These are phyloP conservation scores for Daldinia eschscholtzii DNA, from an alignment of 2,329 filamentous ascomycete species.

Conservation along the genomic window DNA sequence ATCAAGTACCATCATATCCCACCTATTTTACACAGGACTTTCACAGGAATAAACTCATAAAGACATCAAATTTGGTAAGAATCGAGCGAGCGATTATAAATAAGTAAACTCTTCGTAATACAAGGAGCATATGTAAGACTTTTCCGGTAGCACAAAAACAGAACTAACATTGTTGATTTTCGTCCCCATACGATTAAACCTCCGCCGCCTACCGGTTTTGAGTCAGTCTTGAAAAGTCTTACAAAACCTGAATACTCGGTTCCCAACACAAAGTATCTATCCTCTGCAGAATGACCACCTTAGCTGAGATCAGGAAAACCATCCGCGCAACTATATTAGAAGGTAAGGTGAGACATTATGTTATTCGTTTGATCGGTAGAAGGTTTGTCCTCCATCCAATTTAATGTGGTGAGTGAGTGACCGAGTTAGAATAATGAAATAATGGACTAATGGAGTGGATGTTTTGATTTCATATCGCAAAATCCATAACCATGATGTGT, in stretches of 20 bases:
- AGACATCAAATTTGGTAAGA: slow-evolving; percentile 31
- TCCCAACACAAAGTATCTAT: slow-evolving; percentile 51
- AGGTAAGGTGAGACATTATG: slow-evolving; percentile 44
- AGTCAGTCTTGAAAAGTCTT: slow-evolving; percentile 40
- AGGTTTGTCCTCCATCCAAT: slow-evolving; percentile 44
- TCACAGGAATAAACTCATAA: not conserved
- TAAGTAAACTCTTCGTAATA: slow-evolving; percentile 48
- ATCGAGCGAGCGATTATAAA: slow-evolving; percentile 33
- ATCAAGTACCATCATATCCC: slow-evolving; percentile 12
- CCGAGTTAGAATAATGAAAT: slow-evolving; percentile 39
- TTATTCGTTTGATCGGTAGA: slow-evolving; percentile 40
- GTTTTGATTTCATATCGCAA: slow-evolving; percentile 62
- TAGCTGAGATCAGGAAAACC: slow-evolving; percentile 48
- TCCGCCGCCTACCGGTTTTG: slow-evolving; percentile 37
- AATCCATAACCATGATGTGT: slow-evolving; percentile 72
- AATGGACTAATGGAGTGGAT: slow-evolving; percentile 42
- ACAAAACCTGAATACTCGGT: slow-evolving; percentile 50
- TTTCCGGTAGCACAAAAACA: slow-evolving; percentile 48
- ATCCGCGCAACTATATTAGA: slow-evolving; percentile 51
- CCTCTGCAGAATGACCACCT: slow-evolving; percentile 50
- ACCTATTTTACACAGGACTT: slow-evolving; percentile 1
- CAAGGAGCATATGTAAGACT: slow-evolving; percentile 50
- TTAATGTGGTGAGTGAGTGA: slow-evolving; percentile 31
- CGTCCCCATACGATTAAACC: slow-evolving; percentile 28
- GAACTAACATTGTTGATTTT: slow-evolving; percentile 44